Base-by-base conservation (phyloP, 495 filamentous ascomycete genomes). In the Paragyromitra xinjiangensis region DNA sequence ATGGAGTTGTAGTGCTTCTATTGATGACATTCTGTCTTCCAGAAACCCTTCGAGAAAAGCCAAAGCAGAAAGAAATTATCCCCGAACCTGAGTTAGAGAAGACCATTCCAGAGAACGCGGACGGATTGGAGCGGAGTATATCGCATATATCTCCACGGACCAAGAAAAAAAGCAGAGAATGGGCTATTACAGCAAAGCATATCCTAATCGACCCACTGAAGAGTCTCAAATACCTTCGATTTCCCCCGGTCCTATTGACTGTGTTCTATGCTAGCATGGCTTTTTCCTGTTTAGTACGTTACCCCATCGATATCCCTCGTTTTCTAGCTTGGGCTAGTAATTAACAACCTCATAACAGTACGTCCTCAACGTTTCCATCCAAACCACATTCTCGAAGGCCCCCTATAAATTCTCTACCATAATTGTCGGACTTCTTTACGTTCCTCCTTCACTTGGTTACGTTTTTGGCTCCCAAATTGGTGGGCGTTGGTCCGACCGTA, bases 251-350 rank as follows among this genome's bases (percentile, higher is more conserved):
- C 1, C 82, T 91, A 0, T 83, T 96, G 37, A 93, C 90, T 12
- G 93, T 98, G 40, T 93, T 91, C 86, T 93, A 92, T 74, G 92
- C 93, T 40, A 90, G 88, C 73, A 90, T 96, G 75, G 91, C 93
- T 44, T 98, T 97, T 80, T 90, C 90, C 53, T 88, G 90, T 0
- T 87, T 98, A 9, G 78, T 80, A 71, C 29, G 4, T 5, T 44
- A 45, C 19, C 64, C 14, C 19, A 22, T 22, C 19, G 19, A 22
- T 48, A 7, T 26, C 14, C 37, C 24, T 9, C 0, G 19, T 29
- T 29, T 26, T 8, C 6, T 56, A 37, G 24, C 42, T 0, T 9
- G 4, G 9, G 3, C 61, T 71, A 22, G 19, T 22, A 22, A 22
- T 22, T 22, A 77, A 75, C 9, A 24, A 14, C 14, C 2, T 6